Conservation (phyloP, 495 filamentous ascomycete genomes). For the Hypoxylon lenormandii region DNA sequence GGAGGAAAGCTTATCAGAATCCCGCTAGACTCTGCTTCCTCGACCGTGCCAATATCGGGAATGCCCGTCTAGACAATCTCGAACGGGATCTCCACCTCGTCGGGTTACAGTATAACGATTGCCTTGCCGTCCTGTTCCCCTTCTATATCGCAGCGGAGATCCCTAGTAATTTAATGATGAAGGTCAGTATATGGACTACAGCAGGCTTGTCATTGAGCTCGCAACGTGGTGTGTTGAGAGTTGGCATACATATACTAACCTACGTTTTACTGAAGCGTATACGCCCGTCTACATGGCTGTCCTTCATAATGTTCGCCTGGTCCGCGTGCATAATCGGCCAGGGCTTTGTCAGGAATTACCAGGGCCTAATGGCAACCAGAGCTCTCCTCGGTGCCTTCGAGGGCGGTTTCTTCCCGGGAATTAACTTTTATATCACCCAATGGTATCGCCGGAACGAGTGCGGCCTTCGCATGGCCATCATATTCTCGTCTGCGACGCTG, state of each 20-base stretch:
- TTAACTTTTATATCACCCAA: constrained; percentile 80
- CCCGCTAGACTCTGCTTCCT: constrained; percentile 59
- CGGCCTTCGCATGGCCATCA: constrained; percentile 63
- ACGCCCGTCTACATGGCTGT: constrained; percentile 71
- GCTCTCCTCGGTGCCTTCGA: constrained; percentile 74
- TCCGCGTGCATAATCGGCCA: constrained; percentile 69
- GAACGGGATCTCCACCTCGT: constrained; percentile 69
- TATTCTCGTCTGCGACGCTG: constrained; percentile 69
- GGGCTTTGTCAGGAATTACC: constrained; percentile 67
- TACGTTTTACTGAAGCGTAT: constrained; percentile 74
- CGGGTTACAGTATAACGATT: constrained; percentile 68
- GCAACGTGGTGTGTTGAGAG: not conserved
- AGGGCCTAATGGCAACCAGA: constrained; percentile 68
- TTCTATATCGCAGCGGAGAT: constrained; percentile 76
- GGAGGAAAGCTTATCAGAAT: not conserved
- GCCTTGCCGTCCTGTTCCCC: constrained; percentile 69
- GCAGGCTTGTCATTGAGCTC: not conserved
- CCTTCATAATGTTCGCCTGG: constrained; percentile 67
- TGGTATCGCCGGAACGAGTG: constrained; percentile 70
- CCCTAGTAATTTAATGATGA: constrained; percentile 72
- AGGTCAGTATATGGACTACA: constrained; percentile 42
- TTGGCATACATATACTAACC: constrained; percentile 48
- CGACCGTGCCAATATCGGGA: constrained; percentile 77
- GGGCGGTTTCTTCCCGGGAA: constrained; percentile 72
- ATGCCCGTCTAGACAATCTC: constrained; percentile 75